A percentile compares a stretch with the other conserved stretches of the same genome.
phyloP scores from a whole-genome alignment of 164 flowering plant genomes.

The Chloranthus sessilifolius region DNA sequence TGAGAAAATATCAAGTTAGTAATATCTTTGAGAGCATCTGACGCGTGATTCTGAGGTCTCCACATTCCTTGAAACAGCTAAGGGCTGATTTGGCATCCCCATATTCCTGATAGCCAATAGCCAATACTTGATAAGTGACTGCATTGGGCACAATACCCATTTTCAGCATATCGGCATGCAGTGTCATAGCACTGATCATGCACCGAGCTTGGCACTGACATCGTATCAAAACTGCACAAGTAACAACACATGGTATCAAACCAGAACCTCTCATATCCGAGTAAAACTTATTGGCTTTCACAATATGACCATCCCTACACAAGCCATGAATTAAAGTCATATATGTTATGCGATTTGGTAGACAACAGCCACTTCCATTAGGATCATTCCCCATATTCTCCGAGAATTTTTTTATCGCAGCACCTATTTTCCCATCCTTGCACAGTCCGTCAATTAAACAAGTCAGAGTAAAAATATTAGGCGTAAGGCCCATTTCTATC shows the following conservation, averaged over 20 bases:
- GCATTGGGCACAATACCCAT: slow-evolving; percentile 40
- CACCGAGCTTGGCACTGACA: slow-evolving; percentile 38
- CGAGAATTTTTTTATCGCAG: slow-evolving; percentile 47
- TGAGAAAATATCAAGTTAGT: neutral
- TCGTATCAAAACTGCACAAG: slow-evolving; percentile 31
- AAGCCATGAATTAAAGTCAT: slow-evolving; percentile 51
- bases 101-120: slow-evolving; percentile 25
- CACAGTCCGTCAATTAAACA: slow-evolving; percentile 66
- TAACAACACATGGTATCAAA: slow-evolving; percentile 37
- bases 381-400: slow-evolving; percentile 17
- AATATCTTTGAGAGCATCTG: neutral
- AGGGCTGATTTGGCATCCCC: slow-evolving; percentile 29
- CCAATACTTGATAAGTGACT: slow-evolving; percentile 21
- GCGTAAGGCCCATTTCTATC: slow-evolving; percentile 38
- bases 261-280: slow-evolving; percentile 50
- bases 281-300: slow-evolving; percentile 57
- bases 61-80: slow-evolving; percentile 21
- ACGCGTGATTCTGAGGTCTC: no score
- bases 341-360: slow-evolving; percentile 39
- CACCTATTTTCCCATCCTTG: slow-evolving; percentile 45
- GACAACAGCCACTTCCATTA: slow-evolving; percentile 5
- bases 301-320: slow-evolving; percentile 45
- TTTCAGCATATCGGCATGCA: slow-evolving; percentile 73
- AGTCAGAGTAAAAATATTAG: slow-evolving; percentile 49
- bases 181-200: slow-evolving; percentile 39